Base-by-base conservation (phyloP, 2,329 filamentous ascomycete species). In the Trichoderma brevicompactum region DNA sequence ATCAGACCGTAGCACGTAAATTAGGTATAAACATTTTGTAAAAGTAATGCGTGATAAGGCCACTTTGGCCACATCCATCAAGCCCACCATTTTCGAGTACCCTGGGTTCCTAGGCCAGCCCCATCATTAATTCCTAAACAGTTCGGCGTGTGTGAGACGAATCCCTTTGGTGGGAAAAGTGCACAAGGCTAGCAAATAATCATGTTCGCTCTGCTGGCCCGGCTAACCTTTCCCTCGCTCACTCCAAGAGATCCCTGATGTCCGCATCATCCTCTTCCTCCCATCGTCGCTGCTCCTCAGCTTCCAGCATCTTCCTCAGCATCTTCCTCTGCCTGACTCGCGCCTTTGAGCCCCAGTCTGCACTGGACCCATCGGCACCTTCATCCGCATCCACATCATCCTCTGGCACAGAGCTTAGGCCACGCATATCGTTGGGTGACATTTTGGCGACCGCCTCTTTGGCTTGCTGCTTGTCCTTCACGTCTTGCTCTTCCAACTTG, bases 281-380 rank as follows among this genome's bases (percentile, higher is more conserved):
- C 70, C 89, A 87, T 56, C 86, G 82, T 69, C 83, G 80, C 70
- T 85, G 77, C 78, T 85, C 81, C 78, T 91, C 89, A 69, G 82
- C 84, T 71, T 88, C 87, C 67, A 91, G 76, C 72, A 90, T 74
- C 73, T 87, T 84, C 81, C 87, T 87, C 67, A 91, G 79, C 75
- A 90, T 83, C 69, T 85, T 83, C 72, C 89, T 84, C 79, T 92
- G 89, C 70, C 89, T 84, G 75, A 86, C 84, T 69, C 89, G 81
- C 9, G 90, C 89, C 79, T 87, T 90, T 78, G 87, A 87, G 50
- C 90, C 90, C 89, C 89, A 92, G 75, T 85, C 80, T 13, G 85
- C 79, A 17, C 79, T 79, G 10, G 81, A 82, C 10, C 81, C 79
- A 54, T 80, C 77, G 66, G 77, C 78, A 15, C 78, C 78, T 3